Conservation (phyloP, 805 yeast species). For the Pichia eremophila region DNA sequence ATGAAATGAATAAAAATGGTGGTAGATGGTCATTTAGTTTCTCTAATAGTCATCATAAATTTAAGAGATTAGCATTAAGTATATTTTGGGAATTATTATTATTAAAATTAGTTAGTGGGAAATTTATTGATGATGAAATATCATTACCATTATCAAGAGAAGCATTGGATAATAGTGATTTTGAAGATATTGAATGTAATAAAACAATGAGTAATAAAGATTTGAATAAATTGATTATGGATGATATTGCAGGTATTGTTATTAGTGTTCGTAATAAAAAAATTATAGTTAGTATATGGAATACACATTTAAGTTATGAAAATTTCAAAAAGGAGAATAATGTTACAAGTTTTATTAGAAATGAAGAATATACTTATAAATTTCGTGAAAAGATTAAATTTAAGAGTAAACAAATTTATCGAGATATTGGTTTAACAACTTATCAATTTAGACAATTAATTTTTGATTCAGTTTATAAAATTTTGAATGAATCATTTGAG, state of each 20-base stretch:
- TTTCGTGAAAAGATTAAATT: slow-evolving; percentile 3
- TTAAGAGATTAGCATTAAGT: slow-evolving; percentile 20
- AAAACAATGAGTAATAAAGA: neutral
- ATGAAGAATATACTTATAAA: slow-evolving; percentile 1
- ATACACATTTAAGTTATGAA: slow-evolving; percentile 29
- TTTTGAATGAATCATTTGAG: slow-evolving; percentile 2
- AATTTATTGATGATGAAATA: slow-evolving; percentile 23
- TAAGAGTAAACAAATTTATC: neutral
- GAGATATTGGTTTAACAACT: slow-evolving; percentile 5
- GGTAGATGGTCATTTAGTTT: slow-evolving; percentile 49
- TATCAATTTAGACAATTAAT: slow-evolving; percentile 6
- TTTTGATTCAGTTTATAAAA: slow-evolving; percentile 1
- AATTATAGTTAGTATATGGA: slow-evolving; percentile 55
- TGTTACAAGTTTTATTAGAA: neutral
- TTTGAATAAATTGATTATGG: slow-evolving; percentile 22
- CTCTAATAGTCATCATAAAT: slow-evolving; percentile 6
- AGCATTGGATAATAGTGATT: slow-evolving; percentile 3
- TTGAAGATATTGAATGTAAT: slow-evolving; percentile 1
- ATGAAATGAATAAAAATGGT: slow-evolving; percentile 48
- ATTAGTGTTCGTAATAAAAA: slow-evolving; percentile 52
- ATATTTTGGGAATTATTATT: slow-evolving; percentile 50
- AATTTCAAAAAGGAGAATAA: slow-evolving; percentile 1
- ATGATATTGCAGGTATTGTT: slow-evolving; percentile 52
- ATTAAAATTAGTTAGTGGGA: slow-evolving; percentile 41
- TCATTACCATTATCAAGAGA: neutral